phyloP scores from a whole-genome alignment of 257 asterid species.

The Capsicum chinense region DNA sequence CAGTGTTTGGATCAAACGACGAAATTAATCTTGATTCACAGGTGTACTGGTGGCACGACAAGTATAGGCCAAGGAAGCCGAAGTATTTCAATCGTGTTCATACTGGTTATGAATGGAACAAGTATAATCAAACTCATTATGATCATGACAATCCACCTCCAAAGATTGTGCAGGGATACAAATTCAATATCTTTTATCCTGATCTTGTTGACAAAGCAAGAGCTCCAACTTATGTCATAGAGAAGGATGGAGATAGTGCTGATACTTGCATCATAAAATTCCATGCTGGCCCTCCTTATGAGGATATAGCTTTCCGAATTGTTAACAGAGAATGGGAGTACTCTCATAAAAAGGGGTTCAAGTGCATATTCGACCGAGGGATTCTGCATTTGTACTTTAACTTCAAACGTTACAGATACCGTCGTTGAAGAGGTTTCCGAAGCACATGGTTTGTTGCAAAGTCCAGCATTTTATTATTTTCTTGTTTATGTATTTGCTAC shows the following conservation, averaged over 20 bases:
- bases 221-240: slow-evolving; percentile 75
- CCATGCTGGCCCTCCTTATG: slow-evolving; percentile 92
- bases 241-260: slow-evolving; percentile 73
- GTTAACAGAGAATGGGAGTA: slow-evolving; percentile 90
- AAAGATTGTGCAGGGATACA: slow-evolving; percentile 85
- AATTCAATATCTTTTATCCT: slow-evolving; percentile 84
- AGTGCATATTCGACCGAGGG: slow-evolving; percentile 78
- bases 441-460: not conserved
- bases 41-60: slow-evolving; percentile 98
- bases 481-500: too few species aligned
- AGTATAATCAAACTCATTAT: slow-evolving; percentile 84
- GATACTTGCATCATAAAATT: slow-evolving; percentile 85
- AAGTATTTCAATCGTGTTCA: slow-evolving; percentile 87
- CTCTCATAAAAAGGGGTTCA: slow-evolving; percentile 87
- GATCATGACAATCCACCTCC: slow-evolving; percentile 93
- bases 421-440: slow-evolving; percentile 53
- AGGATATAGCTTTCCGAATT: slow-evolving; percentile 80
- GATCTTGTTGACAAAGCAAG: slow-evolving; percentile 76
- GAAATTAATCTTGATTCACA: slow-evolving; percentile 71
- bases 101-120: slow-evolving; percentile 90
- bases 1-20: slow-evolving; percentile 76
- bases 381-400: slow-evolving; percentile 79
- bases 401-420: slow-evolving; percentile 83
- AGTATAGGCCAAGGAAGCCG: slow-evolving; percentile 84
- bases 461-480: too few species aligned